Evolutionary conservation across 805 yeast species (phyloP), one percentile per base, ranked within the genome.

Genomic region (Cyberlindnera xishuangbannaensis): DNA sequence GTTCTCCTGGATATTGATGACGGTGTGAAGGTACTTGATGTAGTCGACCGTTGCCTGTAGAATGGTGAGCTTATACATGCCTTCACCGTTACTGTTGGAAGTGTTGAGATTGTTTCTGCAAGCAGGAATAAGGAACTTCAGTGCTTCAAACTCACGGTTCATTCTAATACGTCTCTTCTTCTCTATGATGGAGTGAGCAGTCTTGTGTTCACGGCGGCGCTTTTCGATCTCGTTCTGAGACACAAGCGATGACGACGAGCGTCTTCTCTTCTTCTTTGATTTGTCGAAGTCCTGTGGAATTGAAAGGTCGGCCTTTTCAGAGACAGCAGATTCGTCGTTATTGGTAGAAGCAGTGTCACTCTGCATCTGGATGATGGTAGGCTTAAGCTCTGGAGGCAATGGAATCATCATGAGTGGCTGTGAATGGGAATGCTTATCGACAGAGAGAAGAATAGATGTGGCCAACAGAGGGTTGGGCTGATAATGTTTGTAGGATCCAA

Each of bases 41-140:
- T 84, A 83, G 50, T 82, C 88, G 16, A 84, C 94, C 0, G 90
- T 76, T n/a, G 84, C 78, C 54, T 83, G 87, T 26, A 84, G 60
- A 18, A 84, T 81, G 4, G 87, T 83, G 40, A 84, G 67, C 58
- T 84, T 84, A 59, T 83, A 85, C 77, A 84, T 79, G 14, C 82
- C 81, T 39, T 74, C 79, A 6, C 63, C 62, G 34, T 57, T 61
- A 23, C 36, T 43, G 18, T 34, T 40, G 5, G 43, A 41, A 7
- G 47, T 28, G 18, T 30, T 28, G 4, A 43, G 26, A 27, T 45
- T 50, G 33, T 68, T 64, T 31, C 87, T 63, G 53, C 94, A 83
- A 10, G 90, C 87, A 2, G 95, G 95, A 13, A 84, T 77, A 32
- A 84, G 57, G 48, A 69, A 76, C 52, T 83, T 81, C 43, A 84